Conservation (phyloP, 1,284 basidiomycete species). For the Irpex sp. region DNA sequence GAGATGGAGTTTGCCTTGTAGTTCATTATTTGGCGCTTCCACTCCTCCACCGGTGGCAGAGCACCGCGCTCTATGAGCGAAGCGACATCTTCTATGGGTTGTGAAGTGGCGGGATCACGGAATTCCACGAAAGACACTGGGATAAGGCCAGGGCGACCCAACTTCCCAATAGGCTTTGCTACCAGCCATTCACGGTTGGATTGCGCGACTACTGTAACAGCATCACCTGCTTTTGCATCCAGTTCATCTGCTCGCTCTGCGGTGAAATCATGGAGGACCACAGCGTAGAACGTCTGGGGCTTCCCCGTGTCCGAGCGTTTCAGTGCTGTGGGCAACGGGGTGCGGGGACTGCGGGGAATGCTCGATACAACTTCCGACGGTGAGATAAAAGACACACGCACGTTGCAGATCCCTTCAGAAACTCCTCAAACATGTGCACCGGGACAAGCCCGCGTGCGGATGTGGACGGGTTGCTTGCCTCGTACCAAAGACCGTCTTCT, state of each 20-base stretch:
- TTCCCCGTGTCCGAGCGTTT: slow-evolving; percentile 32
- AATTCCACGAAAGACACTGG: slow-evolving; percentile 97
- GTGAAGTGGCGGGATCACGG: slow-evolving; percentile 85
- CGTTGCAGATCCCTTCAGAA: slow-evolving; percentile 67
- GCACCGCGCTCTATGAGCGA: slow-evolving; percentile 81
- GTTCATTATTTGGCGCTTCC: slow-evolving; percentile 93
- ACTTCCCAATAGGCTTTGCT: slow-evolving; percentile 90
- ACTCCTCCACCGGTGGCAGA: slow-evolving; percentile 94
- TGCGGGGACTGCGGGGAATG: slow-evolving; percentile 13
- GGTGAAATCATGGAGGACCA: slow-evolving; percentile 92
- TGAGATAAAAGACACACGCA: slow-evolving; percentile 35
- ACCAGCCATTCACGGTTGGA: slow-evolving; percentile 91
- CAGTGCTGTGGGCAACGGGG: slow-evolving; percentile 7
- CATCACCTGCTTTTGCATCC: slow-evolving; percentile 90
- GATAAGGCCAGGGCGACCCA: slow-evolving; percentile 95
- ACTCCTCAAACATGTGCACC: slow-evolving; percentile 82
- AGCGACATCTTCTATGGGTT: slow-evolving; percentile 70
- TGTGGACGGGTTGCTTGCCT: slow-evolving; percentile 89
- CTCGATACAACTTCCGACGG: background rate
- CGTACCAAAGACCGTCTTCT: slow-evolving; percentile 66
- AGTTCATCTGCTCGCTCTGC: slow-evolving; percentile 97
- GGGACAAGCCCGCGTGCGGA: slow-evolving; percentile 92
- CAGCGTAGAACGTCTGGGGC: slow-evolving; percentile 79
- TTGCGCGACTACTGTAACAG: slow-evolving; percentile 89
- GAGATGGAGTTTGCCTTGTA: slow-evolving; percentile 97